phyloP scores from a whole-genome alignment of 192 early-diverging fungal species.

The Coemansia sp. region DNA sequence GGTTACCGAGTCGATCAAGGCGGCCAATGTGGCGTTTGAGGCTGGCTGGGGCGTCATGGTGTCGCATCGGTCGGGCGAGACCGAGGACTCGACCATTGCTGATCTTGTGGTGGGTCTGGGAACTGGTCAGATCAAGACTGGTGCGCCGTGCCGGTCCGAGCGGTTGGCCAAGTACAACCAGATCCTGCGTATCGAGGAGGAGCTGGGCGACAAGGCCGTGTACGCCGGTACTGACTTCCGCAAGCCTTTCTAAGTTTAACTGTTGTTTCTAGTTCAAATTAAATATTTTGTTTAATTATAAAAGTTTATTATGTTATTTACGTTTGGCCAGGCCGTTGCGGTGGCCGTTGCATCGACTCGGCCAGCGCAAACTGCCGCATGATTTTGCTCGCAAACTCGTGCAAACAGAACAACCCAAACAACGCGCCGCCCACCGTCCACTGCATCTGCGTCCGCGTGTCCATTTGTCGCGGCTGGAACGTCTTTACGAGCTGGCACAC shows the following conservation, averaged over 20 bases:
- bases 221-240: conserved; percentile 96
- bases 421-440: conserved; percentile 39
- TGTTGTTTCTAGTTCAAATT: background rate
- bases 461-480: conserved; percentile 49
- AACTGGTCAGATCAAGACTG: conserved; percentile 98
- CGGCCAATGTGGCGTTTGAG: conserved; percentile 69
- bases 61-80: conserved; percentile 98
- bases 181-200: conserved; percentile 96
- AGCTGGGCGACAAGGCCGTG: conserved; percentile 85
- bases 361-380: conserved; percentile 34
- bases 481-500: conserved; percentile 44
- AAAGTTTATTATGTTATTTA: background rate
- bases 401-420: conserved; percentile 36
- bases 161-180: conserved; percentile 99
- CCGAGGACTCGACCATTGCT: conserved; percentile 96
- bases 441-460: conserved; percentile 26
- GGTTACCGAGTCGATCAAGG: conserved; percentile 92
- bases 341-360: conserved; percentile 11
- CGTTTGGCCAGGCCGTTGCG: background rate
- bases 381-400: conserved; percentile 22
- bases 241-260: conserved; percentile 52
- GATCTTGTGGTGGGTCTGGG: conserved; percentile 96
- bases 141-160: conserved; percentile 97
- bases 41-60: conserved; percentile 99
- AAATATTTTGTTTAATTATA: background rate